Conservation (phyloP, 2,329 filamentous ascomycete species). For the Thielaviopsis punctulata region DNA sequence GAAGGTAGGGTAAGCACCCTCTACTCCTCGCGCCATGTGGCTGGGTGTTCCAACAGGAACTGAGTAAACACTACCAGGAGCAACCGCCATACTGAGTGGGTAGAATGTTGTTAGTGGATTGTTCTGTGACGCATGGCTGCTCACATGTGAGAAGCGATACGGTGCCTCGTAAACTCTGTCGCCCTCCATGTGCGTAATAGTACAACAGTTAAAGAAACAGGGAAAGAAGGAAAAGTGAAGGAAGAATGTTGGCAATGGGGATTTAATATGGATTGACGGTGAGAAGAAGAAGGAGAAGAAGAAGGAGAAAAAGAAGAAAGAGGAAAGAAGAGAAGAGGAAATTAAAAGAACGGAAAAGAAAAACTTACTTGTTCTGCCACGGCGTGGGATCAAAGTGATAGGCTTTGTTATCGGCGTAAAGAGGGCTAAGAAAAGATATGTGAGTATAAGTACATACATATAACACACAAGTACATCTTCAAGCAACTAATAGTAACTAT, state of each 20-base stretch:
- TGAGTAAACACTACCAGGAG: constrained; percentile 6
- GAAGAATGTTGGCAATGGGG: background rate
- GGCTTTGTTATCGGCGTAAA: constrained; percentile 5
- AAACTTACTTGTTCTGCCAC: constrained; percentile 12
- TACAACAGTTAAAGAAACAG: background rate
- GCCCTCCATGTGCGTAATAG: background rate
- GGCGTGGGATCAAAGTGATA: constrained; percentile 10
- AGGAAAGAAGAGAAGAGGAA: background rate
- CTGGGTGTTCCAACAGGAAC: constrained; percentile 12
- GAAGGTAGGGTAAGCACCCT: constrained; percentile 20
- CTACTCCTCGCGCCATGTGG: constrained; percentile 14
- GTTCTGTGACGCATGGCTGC: background rate
- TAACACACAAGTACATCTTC: too few species aligned
- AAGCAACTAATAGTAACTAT: too few species aligned
- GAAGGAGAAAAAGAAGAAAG: background rate
- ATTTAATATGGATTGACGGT: background rate
- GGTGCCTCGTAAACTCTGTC: background rate
- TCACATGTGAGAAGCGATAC: background rate
- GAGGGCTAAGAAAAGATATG: constrained; percentile 1
- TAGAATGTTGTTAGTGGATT: background rate
- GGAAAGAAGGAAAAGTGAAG: background rate
- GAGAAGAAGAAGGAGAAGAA: background rate
- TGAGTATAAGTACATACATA: constrained; percentile 1
- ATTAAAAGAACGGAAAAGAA: background rate
- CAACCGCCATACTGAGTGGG: constrained; percentile 3